Evolutionary conservation across 805 yeast genomes (phyloP).

Genomic region (Schwanniomyces pseudopolymorphus): DNA sequence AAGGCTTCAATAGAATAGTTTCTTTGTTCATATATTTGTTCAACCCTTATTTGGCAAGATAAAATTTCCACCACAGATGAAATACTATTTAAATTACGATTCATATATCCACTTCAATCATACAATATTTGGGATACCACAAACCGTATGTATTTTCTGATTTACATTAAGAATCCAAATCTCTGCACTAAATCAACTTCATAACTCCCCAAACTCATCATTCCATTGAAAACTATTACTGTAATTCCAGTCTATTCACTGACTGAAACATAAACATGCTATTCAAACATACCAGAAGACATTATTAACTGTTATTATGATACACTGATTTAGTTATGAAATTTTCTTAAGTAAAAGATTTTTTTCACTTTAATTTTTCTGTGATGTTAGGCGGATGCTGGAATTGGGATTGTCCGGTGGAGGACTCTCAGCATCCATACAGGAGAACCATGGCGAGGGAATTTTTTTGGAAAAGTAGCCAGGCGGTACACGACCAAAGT

Average conservation of each 20-base stretch:
- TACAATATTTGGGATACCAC: no score
- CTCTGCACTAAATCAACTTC: no score
- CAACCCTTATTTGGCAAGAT: no score
- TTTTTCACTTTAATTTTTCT: conserved; percentile 2
- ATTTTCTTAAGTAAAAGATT: conserved; percentile 1
- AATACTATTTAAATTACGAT: no score
- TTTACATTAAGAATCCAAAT: no score
- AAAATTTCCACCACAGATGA: neutral
- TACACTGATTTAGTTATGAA: conserved; percentile 6
- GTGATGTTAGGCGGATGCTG: conserved; percentile 1
- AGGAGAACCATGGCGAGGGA: neutral
- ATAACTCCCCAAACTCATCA: neutral
- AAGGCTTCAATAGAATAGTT: neutral
- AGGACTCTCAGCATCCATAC: neutral
- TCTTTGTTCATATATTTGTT: neutral
- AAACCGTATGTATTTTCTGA: no score
- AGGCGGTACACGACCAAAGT: neutral
- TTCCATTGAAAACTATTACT: neutral
- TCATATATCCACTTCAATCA: neutral
- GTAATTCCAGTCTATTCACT: neutral
- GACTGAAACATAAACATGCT: neutral
- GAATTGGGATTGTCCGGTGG: neutral
- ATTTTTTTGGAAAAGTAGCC: neutral
- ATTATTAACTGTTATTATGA: conserved; percentile 19
- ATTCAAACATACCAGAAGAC: conserved; percentile 34